Conservation (phyloP, 73 alveolate genomes). For the Effrenium voratum region DNA sequence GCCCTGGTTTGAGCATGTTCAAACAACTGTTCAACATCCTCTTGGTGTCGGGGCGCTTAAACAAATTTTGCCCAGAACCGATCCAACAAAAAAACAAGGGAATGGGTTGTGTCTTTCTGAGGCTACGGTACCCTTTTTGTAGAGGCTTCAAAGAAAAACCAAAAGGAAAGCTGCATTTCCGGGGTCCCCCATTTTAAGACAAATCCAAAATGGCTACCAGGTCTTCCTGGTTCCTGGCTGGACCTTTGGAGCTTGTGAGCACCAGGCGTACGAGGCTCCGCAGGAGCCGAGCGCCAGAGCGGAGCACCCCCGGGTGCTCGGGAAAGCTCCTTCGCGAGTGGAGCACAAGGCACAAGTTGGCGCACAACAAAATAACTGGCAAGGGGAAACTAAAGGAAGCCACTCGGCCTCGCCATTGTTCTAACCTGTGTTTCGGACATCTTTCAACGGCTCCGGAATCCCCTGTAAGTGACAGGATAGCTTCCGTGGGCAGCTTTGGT, state of each 20-base stretch:
- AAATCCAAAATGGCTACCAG: too few relatives aligned
- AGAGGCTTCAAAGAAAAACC: not conserved
- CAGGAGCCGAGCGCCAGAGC: constrained; percentile 3
- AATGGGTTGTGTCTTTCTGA: not conserved
- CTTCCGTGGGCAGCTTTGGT: too few relatives aligned
- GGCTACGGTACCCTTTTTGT: not conserved
- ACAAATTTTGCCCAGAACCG: not conserved
- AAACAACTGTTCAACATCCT: not conserved
- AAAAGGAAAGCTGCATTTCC: not conserved
- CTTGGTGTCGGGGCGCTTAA: not conserved
- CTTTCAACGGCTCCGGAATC: too few relatives aligned
- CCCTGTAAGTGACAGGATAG: too few relatives aligned
- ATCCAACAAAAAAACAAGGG: not conserved
- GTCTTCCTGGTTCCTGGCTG: too few relatives aligned
- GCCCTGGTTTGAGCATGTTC: not conserved
- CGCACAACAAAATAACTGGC: not conserved
- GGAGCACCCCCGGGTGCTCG: constrained; percentile 20
- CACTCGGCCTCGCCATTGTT: too few relatives aligned
- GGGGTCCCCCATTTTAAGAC: not conserved
- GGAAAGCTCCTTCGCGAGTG: not conserved
- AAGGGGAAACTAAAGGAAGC: not conserved
- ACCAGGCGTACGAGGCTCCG: constrained; percentile 12
- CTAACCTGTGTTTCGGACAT: too few relatives aligned
- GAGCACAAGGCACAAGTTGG: not conserved
- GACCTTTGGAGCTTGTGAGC: too few relatives aligned